Base-by-base conservation (phyloP, 768 basidiomycete species). In the Daedalea quercina region DNA sequence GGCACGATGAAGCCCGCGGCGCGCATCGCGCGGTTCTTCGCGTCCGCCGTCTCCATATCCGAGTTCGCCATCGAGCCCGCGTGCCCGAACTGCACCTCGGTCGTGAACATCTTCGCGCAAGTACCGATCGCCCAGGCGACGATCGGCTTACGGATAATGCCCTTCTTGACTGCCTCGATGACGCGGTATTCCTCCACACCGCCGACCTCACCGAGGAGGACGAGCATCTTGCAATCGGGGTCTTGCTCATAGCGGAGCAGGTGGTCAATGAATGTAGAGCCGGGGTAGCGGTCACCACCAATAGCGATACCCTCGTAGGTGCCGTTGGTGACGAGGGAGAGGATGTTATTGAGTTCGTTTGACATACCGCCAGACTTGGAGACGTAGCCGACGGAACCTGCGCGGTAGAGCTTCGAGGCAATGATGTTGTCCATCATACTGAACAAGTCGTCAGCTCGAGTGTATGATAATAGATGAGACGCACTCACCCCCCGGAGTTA, bases 351-450 rank as follows among this genome's bases (percentile, higher is more conserved):
- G 65, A 99, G 77, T 73, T 99, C 95, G 77, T 98, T 98, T 64
- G 95, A 98, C 95, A 99, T 99, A 71, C 95, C 95, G 61, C 95
- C 95, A 8, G 94, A 97, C 76, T 99, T 99, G 71, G 93, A 96
- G 67, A 99, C 95, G 71, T 98, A 99, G 65, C 94, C 95, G 63
- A 99, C 90, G 12, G 94, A 93, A 52, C 95, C 95, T 24, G 94
- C 76, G 64, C 94, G 93, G 82, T 97, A 99, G 57, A 99, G 87
- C 78, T 97, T 99, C 57, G 93, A 95, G 7, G 94, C 76, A 66
- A 97, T 96, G 75, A 98, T 94, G 79, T 98, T 99, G 78, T 99
- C 95, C 94, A 97, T 96, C 95, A 98, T 98, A 65, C 91, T 87
- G 55, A 6, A 51, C 17, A 54, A 12, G 20, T 51, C 33, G 50